Evolutionary conservation across 1,284 basidiomycete species (phyloP), one percentile per base, ranked within the genome.

Genomic region (Bondarzewia mesenterica): DNA sequence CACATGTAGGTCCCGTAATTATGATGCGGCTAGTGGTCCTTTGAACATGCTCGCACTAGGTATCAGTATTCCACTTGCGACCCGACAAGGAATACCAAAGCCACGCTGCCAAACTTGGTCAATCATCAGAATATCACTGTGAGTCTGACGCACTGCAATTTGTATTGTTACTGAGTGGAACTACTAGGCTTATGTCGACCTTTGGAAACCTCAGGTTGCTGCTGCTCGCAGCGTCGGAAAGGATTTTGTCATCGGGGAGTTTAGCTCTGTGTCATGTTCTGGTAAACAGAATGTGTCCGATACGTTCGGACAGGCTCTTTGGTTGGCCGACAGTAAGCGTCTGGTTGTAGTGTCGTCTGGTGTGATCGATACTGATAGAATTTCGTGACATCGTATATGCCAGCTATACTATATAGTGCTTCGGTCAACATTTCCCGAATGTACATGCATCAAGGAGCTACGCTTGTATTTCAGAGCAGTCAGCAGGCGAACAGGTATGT

Each of bases 61-160:
- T 68, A 68, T 52, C 65, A 66, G 49, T 67, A 66, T 48, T 67
- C 65, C 22, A 68, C 66, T 8, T 68, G 66, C 50, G 66, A 68
- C 50, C 62, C 65, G 0, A 55, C 50, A 7, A 52, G 66, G 14
- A 59, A 68, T 51, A 63, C 63, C 3, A 61, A 63, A 16, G 63
- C 65, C 0, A 68, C 63, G 2, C 48, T 68, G 2, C 57, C 63
- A 16, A 60, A 63, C 25, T 54, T 68, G 2, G 56, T 66, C 22
- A 64, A 66, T 36, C 66, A 68, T 46, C 49, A 57, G 38, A 67
- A 66, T 29, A 66, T 66, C 53, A 65, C 64, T 6, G 63, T 65
- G 29, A 21, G 58, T 35, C 35, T 39, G 14, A 37, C 14, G 22
- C 7, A 25, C n/a, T 44, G 29, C 12, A 18, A 8, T n/a, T 22